Conservation (phyloP, 2,329 filamentous ascomycete species). For the Trichoderma simmonsii region DNA sequence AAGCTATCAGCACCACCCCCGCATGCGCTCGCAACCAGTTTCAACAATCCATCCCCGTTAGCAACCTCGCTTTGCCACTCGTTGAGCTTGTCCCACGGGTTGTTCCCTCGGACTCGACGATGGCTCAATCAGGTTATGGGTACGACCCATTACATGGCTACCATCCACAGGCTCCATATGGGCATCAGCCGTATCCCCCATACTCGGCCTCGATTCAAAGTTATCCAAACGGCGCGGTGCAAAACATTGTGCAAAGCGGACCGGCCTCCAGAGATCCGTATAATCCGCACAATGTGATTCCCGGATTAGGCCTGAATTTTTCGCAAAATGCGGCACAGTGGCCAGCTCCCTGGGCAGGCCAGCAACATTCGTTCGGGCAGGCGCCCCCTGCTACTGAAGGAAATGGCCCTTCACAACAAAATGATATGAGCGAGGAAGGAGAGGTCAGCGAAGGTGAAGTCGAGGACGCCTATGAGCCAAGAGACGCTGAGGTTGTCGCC, state of each 20-base stretch:
- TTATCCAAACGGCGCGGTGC: slow-evolving; percentile 13
- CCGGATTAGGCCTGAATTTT: slow-evolving; percentile 33
- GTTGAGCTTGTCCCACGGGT: not conserved
- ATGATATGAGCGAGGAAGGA: slow-evolving; percentile 59
- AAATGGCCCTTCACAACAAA: slow-evolving; percentile 8
- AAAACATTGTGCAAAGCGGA: slow-evolving; percentile 14
- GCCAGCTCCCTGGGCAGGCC: slow-evolving; percentile 2
- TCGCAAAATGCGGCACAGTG: slow-evolving; percentile 20
- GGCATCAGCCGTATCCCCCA: slow-evolving; percentile 23
- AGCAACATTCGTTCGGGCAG: not conserved
- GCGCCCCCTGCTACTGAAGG: not conserved
- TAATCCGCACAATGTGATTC: slow-evolving; percentile 32
- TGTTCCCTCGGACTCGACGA: slow-evolving; percentile 18
- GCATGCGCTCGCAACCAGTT: not conserved
- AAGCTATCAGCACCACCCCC: not conserved
- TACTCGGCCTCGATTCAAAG: slow-evolving; percentile 19
- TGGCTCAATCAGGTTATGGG: slow-evolving; percentile 32
- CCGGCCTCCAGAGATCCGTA: slow-evolving; percentile 22
- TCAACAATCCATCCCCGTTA: not conserved
- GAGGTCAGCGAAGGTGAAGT: slow-evolving; percentile 71
- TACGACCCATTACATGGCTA: slow-evolving; percentile 23
- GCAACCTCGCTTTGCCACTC: not conserved
- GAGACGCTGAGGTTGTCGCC: slow-evolving; percentile 11
- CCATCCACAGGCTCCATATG: slow-evolving; percentile 19
- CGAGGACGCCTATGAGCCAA: slow-evolving; percentile 54